Evolutionary conservation across 2,329 filamentous ascomycete genomes (phyloP).

Genomic region (Phaeosphaeria sp.): DNA sequence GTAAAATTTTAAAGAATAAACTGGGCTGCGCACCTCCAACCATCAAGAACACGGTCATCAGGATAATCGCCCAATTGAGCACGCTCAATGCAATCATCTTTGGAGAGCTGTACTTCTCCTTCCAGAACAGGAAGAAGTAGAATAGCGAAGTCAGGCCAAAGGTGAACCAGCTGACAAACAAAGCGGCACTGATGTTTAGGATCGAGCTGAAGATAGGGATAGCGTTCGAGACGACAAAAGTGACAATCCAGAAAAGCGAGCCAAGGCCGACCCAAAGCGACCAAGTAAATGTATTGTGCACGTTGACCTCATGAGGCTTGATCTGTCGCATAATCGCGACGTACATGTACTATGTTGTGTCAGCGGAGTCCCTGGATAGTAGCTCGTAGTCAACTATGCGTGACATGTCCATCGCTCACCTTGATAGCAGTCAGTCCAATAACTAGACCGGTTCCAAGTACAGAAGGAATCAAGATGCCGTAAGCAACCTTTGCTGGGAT

Average conservation of each 20-base stretch:
- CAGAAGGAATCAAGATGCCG: constrained; percentile 71
- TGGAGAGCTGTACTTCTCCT: constrained; percentile 29
- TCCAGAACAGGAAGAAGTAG: constrained; percentile 57
- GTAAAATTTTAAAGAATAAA: not conserved
- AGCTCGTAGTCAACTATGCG: no score
- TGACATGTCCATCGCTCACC: not conserved
- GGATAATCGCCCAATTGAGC: constrained; percentile 53
- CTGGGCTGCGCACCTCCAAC: not conserved
- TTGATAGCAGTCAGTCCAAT: constrained; percentile 71
- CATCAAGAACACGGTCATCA: constrained; percentile 33
- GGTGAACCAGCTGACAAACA: constrained; percentile 73
- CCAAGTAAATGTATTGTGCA: constrained; percentile 63
- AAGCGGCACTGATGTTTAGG: constrained; percentile 61
- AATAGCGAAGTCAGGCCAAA: constrained; percentile 55
- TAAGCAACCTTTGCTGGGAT: constrained; percentile 69
- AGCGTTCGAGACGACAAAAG: constrained; percentile 50
- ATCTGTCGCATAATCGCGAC: constrained; percentile 62
- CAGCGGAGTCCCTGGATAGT: no score
- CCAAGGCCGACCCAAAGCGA: constrained; percentile 68
- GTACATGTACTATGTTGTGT: constrained; percentile 64
- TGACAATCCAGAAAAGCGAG: constrained; percentile 60
- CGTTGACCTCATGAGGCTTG: constrained; percentile 31
- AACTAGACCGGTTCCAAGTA: constrained; percentile 73
- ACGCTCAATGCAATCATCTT: constrained; percentile 53
- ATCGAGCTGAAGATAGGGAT: constrained; percentile 67